Evolutionary conservation across 225 moss, liverwort and hornwort species (phyloP).

Genomic region (Pseudisothecium myosuroides): DNA sequence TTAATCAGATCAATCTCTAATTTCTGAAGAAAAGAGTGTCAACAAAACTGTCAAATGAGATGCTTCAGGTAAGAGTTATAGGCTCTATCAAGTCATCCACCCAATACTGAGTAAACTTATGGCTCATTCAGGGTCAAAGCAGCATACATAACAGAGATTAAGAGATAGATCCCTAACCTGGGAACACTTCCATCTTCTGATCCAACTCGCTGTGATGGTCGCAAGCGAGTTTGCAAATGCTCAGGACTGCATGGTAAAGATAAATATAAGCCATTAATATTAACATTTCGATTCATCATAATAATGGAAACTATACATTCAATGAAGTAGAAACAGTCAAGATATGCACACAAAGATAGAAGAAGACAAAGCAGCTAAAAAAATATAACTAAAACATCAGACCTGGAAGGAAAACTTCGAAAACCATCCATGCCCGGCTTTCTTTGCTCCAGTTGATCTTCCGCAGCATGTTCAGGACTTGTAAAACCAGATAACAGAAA

Average conservation of each 20-base stretch:
- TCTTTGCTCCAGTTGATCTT: conserved; percentile 43
- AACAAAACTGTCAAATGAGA: background rate
- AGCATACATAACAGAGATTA: background rate
- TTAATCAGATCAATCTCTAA: background rate
- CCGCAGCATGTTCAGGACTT: conserved; percentile 65
- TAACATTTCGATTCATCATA: background rate
- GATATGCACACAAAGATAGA: background rate
- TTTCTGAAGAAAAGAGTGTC: background rate
- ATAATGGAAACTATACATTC: background rate
- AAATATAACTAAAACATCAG: background rate
- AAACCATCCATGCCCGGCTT: conserved; percentile 49
- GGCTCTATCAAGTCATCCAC: background rate
- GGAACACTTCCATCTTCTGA: conserved; percentile 83
- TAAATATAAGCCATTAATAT: background rate
- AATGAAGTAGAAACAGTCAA: background rate
- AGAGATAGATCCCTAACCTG: conserved; percentile 38
- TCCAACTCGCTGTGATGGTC: conserved; percentile 68
- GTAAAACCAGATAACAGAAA: conserved; percentile 2
- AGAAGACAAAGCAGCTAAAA: background rate
- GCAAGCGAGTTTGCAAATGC: conserved; percentile 77
- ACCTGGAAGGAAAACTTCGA: conserved; percentile 85
- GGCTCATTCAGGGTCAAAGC: background rate
- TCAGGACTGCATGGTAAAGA: conserved; percentile 56
- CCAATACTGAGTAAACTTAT: background rate
- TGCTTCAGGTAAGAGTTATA: background rate